Base-by-base conservation (phyloP, 257 asterid species). In the Asclepias syriaca region DNA sequence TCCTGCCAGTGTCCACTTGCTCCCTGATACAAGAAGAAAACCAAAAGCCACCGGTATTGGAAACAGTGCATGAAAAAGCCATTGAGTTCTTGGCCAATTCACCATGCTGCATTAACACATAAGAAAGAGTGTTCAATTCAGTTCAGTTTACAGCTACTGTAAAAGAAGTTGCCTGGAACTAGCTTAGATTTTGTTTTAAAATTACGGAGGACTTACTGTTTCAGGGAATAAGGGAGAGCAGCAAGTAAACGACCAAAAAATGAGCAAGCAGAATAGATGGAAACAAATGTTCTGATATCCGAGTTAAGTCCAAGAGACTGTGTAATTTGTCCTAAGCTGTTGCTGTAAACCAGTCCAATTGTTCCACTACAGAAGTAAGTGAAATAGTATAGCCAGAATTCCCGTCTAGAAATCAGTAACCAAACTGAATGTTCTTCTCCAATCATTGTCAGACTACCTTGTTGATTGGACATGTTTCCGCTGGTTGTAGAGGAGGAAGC, bases 161-260 rank as follows among this genome's bases (percentile, higher is more conserved):
- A 77, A 29, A n/a, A 5, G 18, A 12, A 37, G 37, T 48, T 19
- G 12, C 16, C 32, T 69, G 39, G 3, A 40, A 55, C 45, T 29
- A 56, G 11, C 21, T 46, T 39, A 22, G 10, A 12, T 29, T 29
- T 34, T 34, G 7, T 63, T 6, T 65, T 22, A 8, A 16, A 11
- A 66, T 45, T 29, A 51, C 5, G 9, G 55, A 50, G 45, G 21
- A 74, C 89, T 85, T 79, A 84, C 90, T 75, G 66, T 40, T 3
- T 75, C 53, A 87, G 73, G 74, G 83, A 85, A 58, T 89, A 92
- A 1, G 90, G 92, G 16, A 84, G 60, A 3, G 89, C 70, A 3
- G 94, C 81, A 73, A 89, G 90, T 72, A 89, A 71, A 24, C 90
- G 93, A 27, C 96, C 96, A 1, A 89, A 84, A 82, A 89, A 89